Base-by-base conservation (phyloP, 1,139 yeast species). In the Yamadazyma spencermartinsiae region DNA sequence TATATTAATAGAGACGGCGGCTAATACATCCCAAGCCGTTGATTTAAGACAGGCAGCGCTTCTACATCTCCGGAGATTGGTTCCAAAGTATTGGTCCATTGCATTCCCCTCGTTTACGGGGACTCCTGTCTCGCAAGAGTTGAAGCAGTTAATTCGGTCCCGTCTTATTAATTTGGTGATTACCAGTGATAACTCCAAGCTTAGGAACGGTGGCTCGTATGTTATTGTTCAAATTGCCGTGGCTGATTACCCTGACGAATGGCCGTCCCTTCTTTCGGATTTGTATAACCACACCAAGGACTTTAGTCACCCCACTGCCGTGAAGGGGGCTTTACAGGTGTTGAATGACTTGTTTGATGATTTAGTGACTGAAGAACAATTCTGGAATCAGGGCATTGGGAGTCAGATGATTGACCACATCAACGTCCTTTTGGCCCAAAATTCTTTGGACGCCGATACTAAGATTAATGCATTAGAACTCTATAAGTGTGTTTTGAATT, bases 201-300 rank as follows among this genome's bases (percentile, higher is more conserved):
- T 89, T 13, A 68, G 89, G 43, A 74, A 74, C 27, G 76, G 86
- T 35, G 78, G 86, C 2, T 80, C 92, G 1, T 82, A 87, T 48
- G 82, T 87, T 11, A 76, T 88, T 18, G 86, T 86, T 2, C 95
- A 86, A 51, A 86, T 92, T 17, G 90, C 96, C 1, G 85, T 87
- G 1, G 86, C 83, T 1, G 98, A 92, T 54, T 90, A 79, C 55
- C 98, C 98, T 0, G 98, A 92, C 52, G 95, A 88, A 55, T 92
- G 98, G 98, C 96, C 97, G 0, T 74, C 72, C 21, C 66, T 92
- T 34, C 57, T 90, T 41, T 62, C 65, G 15, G 54, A 60, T 11
- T 56, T 86, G 35, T 78, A 79, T 52, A 51, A 58, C 14, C 62
- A 68, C 35, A 62, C 77, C 4, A 53, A 58, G 7, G 43, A 57